Conservation (phyloP, 2,329 filamentous ascomycete genomes). For the Chaetomiaceae sp. region DNA sequence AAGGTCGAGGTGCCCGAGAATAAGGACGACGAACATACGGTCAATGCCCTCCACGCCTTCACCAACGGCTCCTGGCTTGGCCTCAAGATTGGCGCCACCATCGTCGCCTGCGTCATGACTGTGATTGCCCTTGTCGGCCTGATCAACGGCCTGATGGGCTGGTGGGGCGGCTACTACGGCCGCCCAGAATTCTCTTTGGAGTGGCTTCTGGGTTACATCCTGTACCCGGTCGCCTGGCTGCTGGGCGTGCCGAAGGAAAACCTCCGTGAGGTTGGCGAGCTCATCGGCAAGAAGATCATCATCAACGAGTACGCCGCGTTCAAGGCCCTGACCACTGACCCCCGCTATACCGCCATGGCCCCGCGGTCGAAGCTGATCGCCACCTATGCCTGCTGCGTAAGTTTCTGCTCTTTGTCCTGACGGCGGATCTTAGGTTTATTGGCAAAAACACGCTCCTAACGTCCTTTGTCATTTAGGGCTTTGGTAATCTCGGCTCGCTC, state of each 20-base stretch:
- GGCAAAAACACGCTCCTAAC: too few relatives aligned
- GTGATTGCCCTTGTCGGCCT: slow-evolving; percentile 73
- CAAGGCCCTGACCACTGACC: slow-evolving; percentile 41
- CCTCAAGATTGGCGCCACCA: slow-evolving; percentile 81
- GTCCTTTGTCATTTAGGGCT: too few relatives aligned
- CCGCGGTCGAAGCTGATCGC: slow-evolving; percentile 72
- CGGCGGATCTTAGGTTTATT: too few relatives aligned
- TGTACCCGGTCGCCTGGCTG: slow-evolving; percentile 75
- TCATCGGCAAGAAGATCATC: slow-evolving; percentile 78
- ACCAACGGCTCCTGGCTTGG: slow-evolving; percentile 80
- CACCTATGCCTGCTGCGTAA: slow-evolving; percentile 72
- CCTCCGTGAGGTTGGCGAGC: slow-evolving; percentile 64
- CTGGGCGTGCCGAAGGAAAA: slow-evolving; percentile 64
- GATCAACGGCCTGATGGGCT: slow-evolving; percentile 69
- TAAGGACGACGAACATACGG: slow-evolving; percentile 66
- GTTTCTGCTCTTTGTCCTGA: slow-evolving; percentile 20
- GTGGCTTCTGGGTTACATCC: slow-evolving; percentile 68
- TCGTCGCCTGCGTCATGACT: slow-evolving; percentile 70
- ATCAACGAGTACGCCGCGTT: slow-evolving; percentile 74
- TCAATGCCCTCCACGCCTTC: slow-evolving; percentile 79
- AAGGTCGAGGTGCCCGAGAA: slow-evolving; percentile 76
- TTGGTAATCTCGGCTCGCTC: slow-evolving; percentile 81
- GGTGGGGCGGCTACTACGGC: slow-evolving; percentile 77
- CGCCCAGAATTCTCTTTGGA: slow-evolving; percentile 64
- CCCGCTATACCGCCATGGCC: slow-evolving; percentile 52